Percentiles rank a stretch among this genome's conserved stretches.
Evolutionary conservation across 805 yeast species (phyloP).

Genomic region (Ogataea siamensis): DNA sequence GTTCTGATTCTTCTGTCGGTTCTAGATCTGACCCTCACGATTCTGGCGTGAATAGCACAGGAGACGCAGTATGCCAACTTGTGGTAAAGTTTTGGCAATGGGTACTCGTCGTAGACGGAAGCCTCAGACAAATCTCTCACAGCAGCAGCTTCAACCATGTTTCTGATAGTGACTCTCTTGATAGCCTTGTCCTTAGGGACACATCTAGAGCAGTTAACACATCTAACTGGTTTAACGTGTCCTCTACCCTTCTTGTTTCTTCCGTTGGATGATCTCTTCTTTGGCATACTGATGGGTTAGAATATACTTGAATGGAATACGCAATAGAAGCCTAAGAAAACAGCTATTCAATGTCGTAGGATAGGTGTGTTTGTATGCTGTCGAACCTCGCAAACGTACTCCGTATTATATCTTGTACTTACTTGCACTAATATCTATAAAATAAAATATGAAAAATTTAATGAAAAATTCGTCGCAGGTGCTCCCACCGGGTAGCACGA

Average conservation of each 20-base stretch:
- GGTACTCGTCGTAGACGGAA: slow-evolving; percentile 98
- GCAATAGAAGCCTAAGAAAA: too few relatives aligned
- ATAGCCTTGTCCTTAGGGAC: slow-evolving; percentile 99
- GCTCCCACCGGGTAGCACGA: slow-evolving; percentile 6
- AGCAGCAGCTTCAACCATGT: slow-evolving; percentile 99
- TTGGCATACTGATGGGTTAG: slow-evolving; percentile 73
- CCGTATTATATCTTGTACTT: slow-evolving; percentile 5
- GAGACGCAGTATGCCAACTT: slow-evolving; percentile 99
- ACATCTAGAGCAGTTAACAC: slow-evolving; percentile 99
- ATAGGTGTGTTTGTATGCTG: not conserved
- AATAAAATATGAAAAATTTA: slow-evolving; percentile 14
- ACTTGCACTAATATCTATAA: slow-evolving; percentile 13
- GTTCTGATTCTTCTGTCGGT: slow-evolving; percentile 97
- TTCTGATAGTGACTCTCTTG: slow-evolving; percentile 99
- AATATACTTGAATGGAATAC: not conserved
- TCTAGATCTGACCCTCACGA: slow-evolving; percentile 99
- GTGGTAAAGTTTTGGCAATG: slow-evolving; percentile 99
- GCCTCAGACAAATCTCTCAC: slow-evolving; percentile 99
- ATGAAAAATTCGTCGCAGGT: slow-evolving; percentile 13
- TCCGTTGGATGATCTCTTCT: slow-evolving; percentile 99
- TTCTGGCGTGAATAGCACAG: slow-evolving; percentile 99
- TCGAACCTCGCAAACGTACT: not conserved
- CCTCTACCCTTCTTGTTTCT: slow-evolving; percentile 99
- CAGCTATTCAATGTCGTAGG: too few relatives aligned
- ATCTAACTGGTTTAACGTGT: slow-evolving; percentile 99